Evolutionary conservation across 2,329 filamentous ascomycete genomes (phyloP).

Genomic region (Paradendryphiella salina): DNA sequence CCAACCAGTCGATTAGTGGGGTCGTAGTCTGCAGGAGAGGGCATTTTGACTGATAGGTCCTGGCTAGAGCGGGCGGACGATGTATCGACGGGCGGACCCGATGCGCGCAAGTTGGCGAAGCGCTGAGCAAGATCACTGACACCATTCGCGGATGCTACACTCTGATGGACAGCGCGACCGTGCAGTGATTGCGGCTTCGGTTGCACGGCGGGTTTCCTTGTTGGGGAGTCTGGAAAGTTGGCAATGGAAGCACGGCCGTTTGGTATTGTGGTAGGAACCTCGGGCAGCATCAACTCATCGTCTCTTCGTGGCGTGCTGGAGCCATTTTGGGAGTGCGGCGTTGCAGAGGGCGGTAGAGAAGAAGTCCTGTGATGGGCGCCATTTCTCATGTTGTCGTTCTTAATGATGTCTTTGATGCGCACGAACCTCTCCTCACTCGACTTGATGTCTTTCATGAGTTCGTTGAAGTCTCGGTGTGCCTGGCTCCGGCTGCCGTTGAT

Average conservation of each 20-base stretch:
- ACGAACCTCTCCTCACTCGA: conserved; percentile 50
- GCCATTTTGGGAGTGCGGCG: conserved; percentile 25
- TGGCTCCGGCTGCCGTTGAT: conserved; percentile 60
- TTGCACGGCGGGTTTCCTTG: conserved; percentile 53
- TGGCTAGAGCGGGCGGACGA: conserved; percentile 24
- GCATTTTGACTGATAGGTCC: conserved; percentile 48
- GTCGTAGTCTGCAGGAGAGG: conserved; percentile 47
- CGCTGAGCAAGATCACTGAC: conserved; percentile 43
- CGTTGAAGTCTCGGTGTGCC: conserved; percentile 54
- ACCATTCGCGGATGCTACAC: conserved; percentile 26
- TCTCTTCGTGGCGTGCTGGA: conserved; percentile 15
- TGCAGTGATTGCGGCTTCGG: conserved; percentile 71
- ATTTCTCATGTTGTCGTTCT: conserved; percentile 49
- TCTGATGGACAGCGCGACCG: conserved; percentile 60
- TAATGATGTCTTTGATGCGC: conserved; percentile 56
- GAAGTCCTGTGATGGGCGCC: conserved; percentile 52
- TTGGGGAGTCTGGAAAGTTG: conserved; percentile 24
- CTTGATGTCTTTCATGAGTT: conserved; percentile 35
- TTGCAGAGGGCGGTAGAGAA: conserved; percentile 17
- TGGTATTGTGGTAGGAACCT: conserved; percentile 31
- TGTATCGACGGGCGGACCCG: conserved; percentile 29
- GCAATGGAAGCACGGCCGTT: conserved; percentile 27
- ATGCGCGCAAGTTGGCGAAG: conserved; percentile 44
- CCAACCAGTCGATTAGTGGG: conserved; percentile 47
- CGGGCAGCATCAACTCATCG: conserved; percentile 45